Evolutionary conservation across 257 asterid genomes (phyloP).

Genomic region (Asclepias syriaca): DNA sequence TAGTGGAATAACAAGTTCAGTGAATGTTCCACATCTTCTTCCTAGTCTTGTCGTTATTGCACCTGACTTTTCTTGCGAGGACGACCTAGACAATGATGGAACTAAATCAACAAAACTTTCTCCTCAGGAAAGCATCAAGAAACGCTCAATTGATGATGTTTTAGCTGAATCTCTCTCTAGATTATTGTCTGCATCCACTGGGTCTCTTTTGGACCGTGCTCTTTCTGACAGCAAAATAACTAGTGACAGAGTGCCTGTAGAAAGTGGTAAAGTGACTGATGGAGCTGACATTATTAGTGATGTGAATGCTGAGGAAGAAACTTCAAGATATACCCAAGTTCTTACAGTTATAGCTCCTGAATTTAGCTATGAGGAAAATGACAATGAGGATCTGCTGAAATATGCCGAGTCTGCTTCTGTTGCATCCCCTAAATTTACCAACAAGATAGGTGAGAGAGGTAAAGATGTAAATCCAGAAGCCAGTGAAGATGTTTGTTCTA

Average conservation of each 20-base stretch:
- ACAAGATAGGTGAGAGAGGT: slow-evolving; percentile 21
- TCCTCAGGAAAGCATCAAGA: slow-evolving; percentile 35
- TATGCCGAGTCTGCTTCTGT: slow-evolving; percentile 21
- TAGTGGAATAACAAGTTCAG: slow-evolving; percentile 23
- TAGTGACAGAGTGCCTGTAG: slow-evolving; percentile 27
- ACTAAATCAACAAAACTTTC: slow-evolving; percentile 26
- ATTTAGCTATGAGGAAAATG: slow-evolving; percentile 41
- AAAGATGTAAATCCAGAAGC: slow-evolving; percentile 21
- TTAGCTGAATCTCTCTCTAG: slow-evolving; percentile 84
- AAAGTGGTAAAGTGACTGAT: slow-evolving; percentile 16
- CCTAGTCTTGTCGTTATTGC: slow-evolving; percentile 65
- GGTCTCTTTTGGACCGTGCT: slow-evolving; percentile 10
- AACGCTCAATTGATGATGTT: slow-evolving; percentile 60
- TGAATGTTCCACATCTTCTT: slow-evolving; percentile 19
- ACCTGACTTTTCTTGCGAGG: slow-evolving; percentile 71
- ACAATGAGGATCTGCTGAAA: slow-evolving; percentile 30
- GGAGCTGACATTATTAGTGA: slow-evolving; percentile 24
- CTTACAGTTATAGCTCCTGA: slow-evolving; percentile 55
- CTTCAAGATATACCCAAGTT: slow-evolving; percentile 35
- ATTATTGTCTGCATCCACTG: slow-evolving; percentile 36
- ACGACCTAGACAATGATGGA: slow-evolving; percentile 41
- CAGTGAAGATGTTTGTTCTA: slow-evolving; percentile 16
- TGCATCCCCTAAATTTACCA: slow-evolving; percentile 19
- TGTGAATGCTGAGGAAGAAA: slow-evolving; percentile 26
- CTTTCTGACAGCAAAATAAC: slow-evolving; percentile 4